Conservation (phyloP, 345 rosid species). For the Pistacia atlantica region DNA sequence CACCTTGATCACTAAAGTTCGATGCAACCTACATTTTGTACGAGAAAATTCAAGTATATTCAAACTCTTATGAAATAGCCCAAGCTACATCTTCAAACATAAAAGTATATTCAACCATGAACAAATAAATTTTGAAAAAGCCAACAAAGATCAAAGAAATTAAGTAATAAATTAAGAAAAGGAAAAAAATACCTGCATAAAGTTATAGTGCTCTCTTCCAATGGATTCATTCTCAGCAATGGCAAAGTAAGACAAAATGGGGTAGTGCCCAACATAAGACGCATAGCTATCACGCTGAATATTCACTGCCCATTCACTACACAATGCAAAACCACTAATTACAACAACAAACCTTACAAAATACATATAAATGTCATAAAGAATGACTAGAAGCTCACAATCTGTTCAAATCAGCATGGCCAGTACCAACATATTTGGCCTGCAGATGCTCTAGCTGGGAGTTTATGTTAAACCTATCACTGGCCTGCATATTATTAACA, state of each 20-base stretch:
- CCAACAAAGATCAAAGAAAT: background rate
- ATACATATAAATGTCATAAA: no score
- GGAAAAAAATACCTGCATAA: slow-evolving; percentile 68
- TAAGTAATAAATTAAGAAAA: background rate
- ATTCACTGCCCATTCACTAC: slow-evolving; percentile 94
- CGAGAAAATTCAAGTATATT: no score
- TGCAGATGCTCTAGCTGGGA: slow-evolving; percentile 99
- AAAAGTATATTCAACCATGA: background rate
- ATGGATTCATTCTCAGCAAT: slow-evolving; percentile 89
- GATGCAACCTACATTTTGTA: no score
- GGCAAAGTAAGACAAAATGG: slow-evolving; percentile 80
- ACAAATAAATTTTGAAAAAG: background rate
- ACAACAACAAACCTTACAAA: background rate
- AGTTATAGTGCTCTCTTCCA: slow-evolving; percentile 89
- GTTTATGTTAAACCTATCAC: slow-evolving; percentile 97
- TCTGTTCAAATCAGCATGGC: slow-evolving; percentile 93
- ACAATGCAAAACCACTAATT: background rate
- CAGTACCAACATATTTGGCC: slow-evolving; percentile 96
- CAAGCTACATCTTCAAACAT: background rate
- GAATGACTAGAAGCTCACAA: slow-evolving; percentile 52
- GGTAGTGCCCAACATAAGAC: slow-evolving; percentile 89
- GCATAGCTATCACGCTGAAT: slow-evolving; percentile 92
- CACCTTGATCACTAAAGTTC: background rate
- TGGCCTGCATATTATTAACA: slow-evolving; percentile 56
- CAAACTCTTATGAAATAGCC: no score